Percentiles rank a stretch among this genome's conserved stretches.
Conservation (phyloP, 257 asterid genomes). For the Gentiana dahurica region DNA sequence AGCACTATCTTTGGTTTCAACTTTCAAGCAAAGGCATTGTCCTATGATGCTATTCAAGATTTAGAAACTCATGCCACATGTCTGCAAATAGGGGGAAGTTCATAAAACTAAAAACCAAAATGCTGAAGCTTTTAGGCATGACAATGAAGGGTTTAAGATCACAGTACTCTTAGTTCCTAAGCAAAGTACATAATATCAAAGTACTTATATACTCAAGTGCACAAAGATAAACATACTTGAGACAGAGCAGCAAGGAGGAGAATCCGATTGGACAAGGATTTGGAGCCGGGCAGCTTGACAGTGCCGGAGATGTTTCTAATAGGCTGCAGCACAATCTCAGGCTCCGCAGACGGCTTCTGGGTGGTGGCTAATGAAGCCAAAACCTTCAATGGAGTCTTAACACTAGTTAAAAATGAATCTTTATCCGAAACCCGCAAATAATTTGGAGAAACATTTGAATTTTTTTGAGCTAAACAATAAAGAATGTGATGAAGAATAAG, state of each 20-base stretch:
- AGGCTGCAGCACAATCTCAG: conserved; percentile 87
- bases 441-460: conserved; percentile 29
- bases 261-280: conserved; percentile 92
- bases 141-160: too few relatives aligned
- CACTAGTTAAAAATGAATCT: conserved; percentile 29
- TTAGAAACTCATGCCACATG: background rate
- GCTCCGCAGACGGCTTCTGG: conserved; percentile 62
- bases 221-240: conserved; percentile 39
- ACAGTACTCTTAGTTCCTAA: background rate
- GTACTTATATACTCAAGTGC: background rate
- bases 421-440: conserved; percentile 33
- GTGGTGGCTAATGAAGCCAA: conserved; percentile 62
- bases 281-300: conserved; percentile 95
- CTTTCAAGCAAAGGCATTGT: background rate
- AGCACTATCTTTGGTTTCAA: background rate
- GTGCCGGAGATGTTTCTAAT: conserved; percentile 81
- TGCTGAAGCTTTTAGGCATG: background rate
- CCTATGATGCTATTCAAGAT: background rate
- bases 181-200: background rate
- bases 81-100: background rate
- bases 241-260: conserved; percentile 95
- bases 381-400: conserved; percentile 30
- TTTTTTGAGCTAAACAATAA: conserved; percentile 40
- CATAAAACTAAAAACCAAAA: background rate
- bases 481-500: conserved; percentile 35